phyloP scores from a whole-genome alignment of 495 filamentous ascomycete species.

The Oidiodendron maius region DNA sequence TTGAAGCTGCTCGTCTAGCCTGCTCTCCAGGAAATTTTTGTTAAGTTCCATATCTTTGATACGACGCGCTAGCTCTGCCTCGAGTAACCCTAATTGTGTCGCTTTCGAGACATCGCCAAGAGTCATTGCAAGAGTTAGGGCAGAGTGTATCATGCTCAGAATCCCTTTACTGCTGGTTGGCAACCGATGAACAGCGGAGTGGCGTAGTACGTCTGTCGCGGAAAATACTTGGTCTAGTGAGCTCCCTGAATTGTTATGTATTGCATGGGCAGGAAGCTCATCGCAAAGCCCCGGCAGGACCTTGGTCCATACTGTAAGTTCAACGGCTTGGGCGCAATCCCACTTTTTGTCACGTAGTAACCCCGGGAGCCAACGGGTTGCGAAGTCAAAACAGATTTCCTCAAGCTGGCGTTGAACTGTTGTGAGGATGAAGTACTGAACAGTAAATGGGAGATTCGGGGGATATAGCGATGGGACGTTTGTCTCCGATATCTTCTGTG shows the following conservation, averaged over 20 bases:
- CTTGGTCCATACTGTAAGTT: constrained; percentile 32
- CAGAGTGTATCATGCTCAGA: constrained; percentile 26
- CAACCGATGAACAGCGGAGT: constrained; percentile 32
- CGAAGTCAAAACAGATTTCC: constrained; percentile 35
- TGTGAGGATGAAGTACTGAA: constrained; percentile 31
- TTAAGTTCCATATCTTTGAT: constrained; percentile 34
- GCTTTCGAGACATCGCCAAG: constrained; percentile 26
- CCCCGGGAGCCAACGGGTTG: constrained; percentile 24
- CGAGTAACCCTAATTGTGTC: constrained; percentile 29
- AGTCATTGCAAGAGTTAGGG: constrained; percentile 23
- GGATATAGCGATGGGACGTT: constrained; percentile 29
- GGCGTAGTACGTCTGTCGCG: constrained; percentile 25
- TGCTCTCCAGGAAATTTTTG: constrained; percentile 33
- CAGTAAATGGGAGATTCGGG: constrained; percentile 28
- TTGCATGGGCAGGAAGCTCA: constrained; percentile 21
- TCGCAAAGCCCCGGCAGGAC: constrained; percentile 20
- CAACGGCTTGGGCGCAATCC: constrained; percentile 32
- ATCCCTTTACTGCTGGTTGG: constrained; percentile 25
- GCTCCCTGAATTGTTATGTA: constrained; percentile 7
- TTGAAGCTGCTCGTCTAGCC: constrained; percentile 21
- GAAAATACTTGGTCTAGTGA: constrained; percentile 23
- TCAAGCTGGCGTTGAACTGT: constrained; percentile 29
- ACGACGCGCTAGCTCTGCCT: constrained; percentile 28
- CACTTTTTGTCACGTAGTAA: constrained; percentile 25
- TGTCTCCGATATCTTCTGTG: too few species aligned